Evolutionary conservation across 495 filamentous ascomycete genomes (phyloP).

Genomic region (Penicillium psychrofluorescens): DNA sequence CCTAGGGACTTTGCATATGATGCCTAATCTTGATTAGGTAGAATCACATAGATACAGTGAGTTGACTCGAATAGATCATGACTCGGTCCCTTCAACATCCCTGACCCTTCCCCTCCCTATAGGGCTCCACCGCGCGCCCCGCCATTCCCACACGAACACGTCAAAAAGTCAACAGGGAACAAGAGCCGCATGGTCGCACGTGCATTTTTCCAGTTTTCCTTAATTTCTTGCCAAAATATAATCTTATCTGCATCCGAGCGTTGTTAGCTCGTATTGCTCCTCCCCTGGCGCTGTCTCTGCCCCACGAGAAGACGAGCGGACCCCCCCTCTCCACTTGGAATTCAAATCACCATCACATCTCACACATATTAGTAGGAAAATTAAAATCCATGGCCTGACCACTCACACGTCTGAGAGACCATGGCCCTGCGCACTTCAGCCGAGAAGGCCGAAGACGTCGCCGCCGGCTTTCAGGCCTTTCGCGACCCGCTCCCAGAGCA

Average conservation of each 20-base stretch:
- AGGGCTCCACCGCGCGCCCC: conserved; percentile 13
- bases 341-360: too few relatives aligned
- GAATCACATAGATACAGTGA: too few relatives aligned
- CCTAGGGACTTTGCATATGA: too few relatives aligned
- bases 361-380: too few relatives aligned
- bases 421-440: conserved; percentile 45
- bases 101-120: neutral
- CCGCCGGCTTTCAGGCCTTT: conserved; percentile 45
- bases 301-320: too few relatives aligned
- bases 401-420: conserved; percentile 1
- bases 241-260: conserved; percentile 5
- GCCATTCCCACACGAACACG: conserved; percentile 25
- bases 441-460: conserved; percentile 46
- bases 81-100: too few relatives aligned
- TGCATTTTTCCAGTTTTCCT: too few relatives aligned
- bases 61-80: too few relatives aligned
- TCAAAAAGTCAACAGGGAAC: conserved; percentile 8
- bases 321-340: too few relatives aligned
- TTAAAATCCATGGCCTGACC: conserved; percentile 17
- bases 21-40: too few relatives aligned
- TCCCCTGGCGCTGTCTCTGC: too few relatives aligned
- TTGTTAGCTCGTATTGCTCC: neutral
- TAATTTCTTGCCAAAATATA: neutral
- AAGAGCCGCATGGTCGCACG: conserved; percentile 16
- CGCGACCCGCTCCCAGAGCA: conserved; percentile 43